Conservation (phyloP, 495 filamentous ascomycete genomes). For the Pyrenula massariospora region DNA sequence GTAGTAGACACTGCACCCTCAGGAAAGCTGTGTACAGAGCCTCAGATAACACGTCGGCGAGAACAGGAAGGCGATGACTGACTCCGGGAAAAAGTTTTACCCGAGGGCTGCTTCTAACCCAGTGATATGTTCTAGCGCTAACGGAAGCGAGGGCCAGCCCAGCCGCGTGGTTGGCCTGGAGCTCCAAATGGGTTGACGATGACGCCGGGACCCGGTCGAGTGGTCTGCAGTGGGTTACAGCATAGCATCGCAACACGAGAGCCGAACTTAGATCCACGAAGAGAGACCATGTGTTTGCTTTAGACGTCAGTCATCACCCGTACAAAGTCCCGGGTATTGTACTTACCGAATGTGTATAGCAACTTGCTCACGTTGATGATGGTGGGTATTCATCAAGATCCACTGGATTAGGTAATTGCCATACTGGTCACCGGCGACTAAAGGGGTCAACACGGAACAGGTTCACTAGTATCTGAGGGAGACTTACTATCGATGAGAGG, state of each 20-base stretch:
- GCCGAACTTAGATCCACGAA: conserved; percentile 95
- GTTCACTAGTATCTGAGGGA: neutral
- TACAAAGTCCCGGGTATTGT: neutral
- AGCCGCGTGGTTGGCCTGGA: conserved; percentile 15
- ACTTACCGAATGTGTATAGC: conserved; percentile 73
- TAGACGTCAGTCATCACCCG: conserved; percentile 1
- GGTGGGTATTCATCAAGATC: conserved; percentile 76
- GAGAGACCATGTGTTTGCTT: conserved; percentile 96
- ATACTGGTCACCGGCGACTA: conserved; percentile 93
- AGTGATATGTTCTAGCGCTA: neutral
- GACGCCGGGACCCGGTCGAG: conserved; percentile 71
- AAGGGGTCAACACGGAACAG: conserved; percentile 13
- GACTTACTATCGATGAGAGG: conserved; percentile 85
- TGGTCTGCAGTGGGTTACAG: conserved; percentile 80
- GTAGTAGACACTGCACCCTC: neutral
- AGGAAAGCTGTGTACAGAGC: neutral
- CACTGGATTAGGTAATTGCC: conserved; percentile 98
- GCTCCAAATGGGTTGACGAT: conserved; percentile 36
- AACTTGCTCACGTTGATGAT: conserved; percentile 85
- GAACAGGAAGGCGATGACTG: neutral
- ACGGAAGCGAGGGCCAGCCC: conserved; percentile 5
- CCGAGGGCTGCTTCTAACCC: neutral
- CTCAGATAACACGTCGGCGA: neutral
- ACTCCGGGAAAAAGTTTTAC: neutral
- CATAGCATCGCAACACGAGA: conserved; percentile 98